phyloP scores from a whole-genome alignment of 2,329 filamentous ascomycete genomes.

The Trichoderma sp. region DNA sequence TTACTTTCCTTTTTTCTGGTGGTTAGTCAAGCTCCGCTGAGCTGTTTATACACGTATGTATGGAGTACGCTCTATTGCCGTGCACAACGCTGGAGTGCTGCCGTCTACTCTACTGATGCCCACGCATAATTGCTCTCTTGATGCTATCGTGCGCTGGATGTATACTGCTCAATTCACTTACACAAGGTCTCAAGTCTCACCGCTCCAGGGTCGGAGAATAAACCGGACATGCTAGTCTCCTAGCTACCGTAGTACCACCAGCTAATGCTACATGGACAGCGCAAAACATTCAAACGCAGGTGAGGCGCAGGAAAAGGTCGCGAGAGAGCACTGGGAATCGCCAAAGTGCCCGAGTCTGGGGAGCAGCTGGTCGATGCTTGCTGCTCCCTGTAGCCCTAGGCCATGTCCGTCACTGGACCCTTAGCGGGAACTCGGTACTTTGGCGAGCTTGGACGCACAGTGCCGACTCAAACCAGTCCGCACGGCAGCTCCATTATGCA shows the following conservation, averaged over 20 bases:
- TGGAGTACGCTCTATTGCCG: neutral
- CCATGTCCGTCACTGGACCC: slow-evolving; percentile 17
- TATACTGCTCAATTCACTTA: neutral
- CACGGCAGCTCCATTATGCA: slow-evolving; percentile 16
- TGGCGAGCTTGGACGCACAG: neutral
- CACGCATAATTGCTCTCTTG: neutral
- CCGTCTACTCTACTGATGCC: neutral
- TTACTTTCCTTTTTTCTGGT: neutral
- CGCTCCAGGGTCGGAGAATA: neutral
- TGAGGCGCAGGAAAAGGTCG: neutral
- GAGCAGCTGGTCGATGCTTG: slow-evolving; percentile 19
- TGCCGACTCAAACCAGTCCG: neutral
- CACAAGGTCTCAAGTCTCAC: neutral
- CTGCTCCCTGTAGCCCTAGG: slow-evolving; percentile 19
- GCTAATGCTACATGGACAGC: neutral
- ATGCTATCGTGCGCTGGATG: neutral
- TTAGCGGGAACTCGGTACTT: slow-evolving; percentile 12
- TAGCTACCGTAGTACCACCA: neutral
- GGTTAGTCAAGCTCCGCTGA: neutral
- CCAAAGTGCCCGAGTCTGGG: neutral
- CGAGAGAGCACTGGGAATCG: neutral
- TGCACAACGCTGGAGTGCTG: neutral
- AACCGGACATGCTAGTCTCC: neutral
- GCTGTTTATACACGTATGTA: neutral
- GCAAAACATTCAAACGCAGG: neutral